Conservation (phyloP, 2,329 filamentous ascomycete species). For the Drechslerella dactyloides region DNA sequence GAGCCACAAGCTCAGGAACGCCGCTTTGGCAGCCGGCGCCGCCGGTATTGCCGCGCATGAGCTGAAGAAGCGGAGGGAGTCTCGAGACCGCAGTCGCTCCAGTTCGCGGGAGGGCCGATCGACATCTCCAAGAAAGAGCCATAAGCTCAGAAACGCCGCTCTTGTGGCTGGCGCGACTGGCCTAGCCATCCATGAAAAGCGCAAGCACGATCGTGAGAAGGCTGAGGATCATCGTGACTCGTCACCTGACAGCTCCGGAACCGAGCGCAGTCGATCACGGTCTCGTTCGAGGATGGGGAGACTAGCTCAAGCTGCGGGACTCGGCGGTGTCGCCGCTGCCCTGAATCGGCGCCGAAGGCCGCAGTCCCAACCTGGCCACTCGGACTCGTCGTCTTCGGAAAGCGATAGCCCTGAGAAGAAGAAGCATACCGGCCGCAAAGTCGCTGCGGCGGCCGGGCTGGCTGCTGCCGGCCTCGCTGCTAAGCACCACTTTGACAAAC, state of each 20-base stretch:
- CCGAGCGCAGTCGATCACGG: constrained; percentile 11
- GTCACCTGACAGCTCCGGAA: constrained; percentile 15
- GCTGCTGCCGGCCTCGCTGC: constrained; percentile 45
- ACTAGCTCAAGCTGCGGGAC: constrained; percentile 43
- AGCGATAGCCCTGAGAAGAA: constrained; percentile 26
- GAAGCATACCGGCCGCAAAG: constrained; percentile 40
- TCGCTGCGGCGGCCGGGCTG: constrained; percentile 32
- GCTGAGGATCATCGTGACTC: constrained; percentile 15
- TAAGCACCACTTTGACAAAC: constrained; percentile 48
- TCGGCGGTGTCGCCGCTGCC: constrained; percentile 43
- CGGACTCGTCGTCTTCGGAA: constrained; percentile 40
- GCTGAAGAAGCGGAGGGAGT: constrained; percentile 44
- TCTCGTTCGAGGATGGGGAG: constrained; percentile 43
- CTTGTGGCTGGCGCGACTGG: too few relatives aligned
- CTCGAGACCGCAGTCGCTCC: constrained; percentile 33
- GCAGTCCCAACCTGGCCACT: constrained; percentile 29
- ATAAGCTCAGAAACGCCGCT: constrained; percentile 45
- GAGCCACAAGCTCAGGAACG: constrained; percentile 47
- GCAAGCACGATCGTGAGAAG: constrained; percentile 42
- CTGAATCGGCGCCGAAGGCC: constrained; percentile 23
- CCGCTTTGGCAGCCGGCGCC: constrained; percentile 40
- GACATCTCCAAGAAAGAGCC: constrained; percentile 34
- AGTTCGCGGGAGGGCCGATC: constrained; percentile 31
- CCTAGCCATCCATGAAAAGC: constrained; percentile 42
- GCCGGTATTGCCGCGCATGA: constrained; percentile 34